Base-by-base conservation (phyloP, 176 grass and related monocot species). In the Paspalum vaginatum region DNA sequence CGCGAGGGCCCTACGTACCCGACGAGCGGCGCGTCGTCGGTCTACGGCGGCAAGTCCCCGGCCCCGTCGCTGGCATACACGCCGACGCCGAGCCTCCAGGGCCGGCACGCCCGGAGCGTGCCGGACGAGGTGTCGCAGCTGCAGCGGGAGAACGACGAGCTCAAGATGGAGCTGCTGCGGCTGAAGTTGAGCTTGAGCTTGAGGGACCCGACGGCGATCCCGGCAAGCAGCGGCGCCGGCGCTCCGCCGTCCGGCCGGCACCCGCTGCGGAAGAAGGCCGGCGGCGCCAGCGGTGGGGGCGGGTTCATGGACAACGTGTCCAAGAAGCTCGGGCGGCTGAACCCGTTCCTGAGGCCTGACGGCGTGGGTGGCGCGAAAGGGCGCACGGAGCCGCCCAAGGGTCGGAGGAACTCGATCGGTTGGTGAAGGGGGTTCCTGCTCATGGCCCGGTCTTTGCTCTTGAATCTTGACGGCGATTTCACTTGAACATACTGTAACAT, bases 131-230 rank as follows among this genome's bases (percentile, higher is more conserved):
- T 98, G 64, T 85, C 92, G 41, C 86, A 75, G 40, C 89, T 98
- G 65, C 92, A 89, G 83, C 89, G 88, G 70, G 96, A 99, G 84
- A 99, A 99, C 70, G 90, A 95, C 12, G 92, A 93, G 66, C 92
- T 99, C 15, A 91, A 79, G 71, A 70, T 91, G 59, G 92, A 99
- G 70, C 22, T 95, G 20, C 22, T 95, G 61, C 91, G 84, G 44
- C 68, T 99, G 79, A 89, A 84, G 79, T 84, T 89, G 90, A 82
- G 77, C 27, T 0, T 91, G 15, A 91, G 86, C n/a, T n/a, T n/a
- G n/a, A 24, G 90, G 12, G 16, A 32, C 32, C 32, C 90, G 1
- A 59, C 77, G 1, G 62, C 61, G 27, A 8, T 39, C 20, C 58
- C 76, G 24, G 16, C 74, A 7, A 21, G 74, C 51, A 39, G 74